phyloP scores from a whole-genome alignment of 148 eudicot species.

The Cornus controversa region DNA sequence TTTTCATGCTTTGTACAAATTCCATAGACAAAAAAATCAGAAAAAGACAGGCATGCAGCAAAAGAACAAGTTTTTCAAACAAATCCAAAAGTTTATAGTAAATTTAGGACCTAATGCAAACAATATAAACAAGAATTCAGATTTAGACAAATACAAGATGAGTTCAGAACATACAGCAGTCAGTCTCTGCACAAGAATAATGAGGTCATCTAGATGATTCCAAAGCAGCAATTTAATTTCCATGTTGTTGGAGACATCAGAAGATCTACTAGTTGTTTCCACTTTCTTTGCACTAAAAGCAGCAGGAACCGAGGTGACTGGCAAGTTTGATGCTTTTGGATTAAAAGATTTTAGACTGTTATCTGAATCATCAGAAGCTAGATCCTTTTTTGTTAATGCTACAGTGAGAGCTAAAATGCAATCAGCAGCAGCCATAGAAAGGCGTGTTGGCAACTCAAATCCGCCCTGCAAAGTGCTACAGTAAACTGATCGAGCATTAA shows the following conservation, averaged over 20 bases:
- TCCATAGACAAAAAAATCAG: not conserved
- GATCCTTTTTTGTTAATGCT: constrained; percentile 41
- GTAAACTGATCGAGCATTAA: constrained; percentile 6
- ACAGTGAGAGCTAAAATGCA: constrained; percentile 57
- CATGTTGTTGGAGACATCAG: constrained; percentile 29
- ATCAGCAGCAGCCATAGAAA: constrained; percentile 80
- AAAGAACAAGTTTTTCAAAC: not conserved
- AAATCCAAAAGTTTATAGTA: not conserved
- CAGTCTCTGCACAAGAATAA: constrained; percentile 62
- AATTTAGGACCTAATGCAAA: not conserved
- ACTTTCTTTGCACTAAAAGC: constrained; percentile 29
- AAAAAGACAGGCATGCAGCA: not conserved
- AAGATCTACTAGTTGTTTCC: constrained; percentile 31
- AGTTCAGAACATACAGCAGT: constrained; percentile 44
- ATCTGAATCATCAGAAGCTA: constrained; percentile 26
- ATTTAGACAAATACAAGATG: constrained; percentile 1
- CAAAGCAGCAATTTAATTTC: constrained; percentile 59
- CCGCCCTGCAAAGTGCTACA: constrained; percentile 68
- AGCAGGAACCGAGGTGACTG: constrained; percentile 18
- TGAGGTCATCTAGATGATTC: constrained; percentile 63
- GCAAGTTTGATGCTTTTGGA: constrained; percentile 21
- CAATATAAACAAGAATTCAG: not conserved
- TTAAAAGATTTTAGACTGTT: constrained; percentile 26
- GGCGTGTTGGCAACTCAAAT: constrained; percentile 91
- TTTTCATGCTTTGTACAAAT: no score